phyloP scores from a whole-genome alignment of 1,139 yeast genomes.

The Blastobotrys indianensis region DNA sequence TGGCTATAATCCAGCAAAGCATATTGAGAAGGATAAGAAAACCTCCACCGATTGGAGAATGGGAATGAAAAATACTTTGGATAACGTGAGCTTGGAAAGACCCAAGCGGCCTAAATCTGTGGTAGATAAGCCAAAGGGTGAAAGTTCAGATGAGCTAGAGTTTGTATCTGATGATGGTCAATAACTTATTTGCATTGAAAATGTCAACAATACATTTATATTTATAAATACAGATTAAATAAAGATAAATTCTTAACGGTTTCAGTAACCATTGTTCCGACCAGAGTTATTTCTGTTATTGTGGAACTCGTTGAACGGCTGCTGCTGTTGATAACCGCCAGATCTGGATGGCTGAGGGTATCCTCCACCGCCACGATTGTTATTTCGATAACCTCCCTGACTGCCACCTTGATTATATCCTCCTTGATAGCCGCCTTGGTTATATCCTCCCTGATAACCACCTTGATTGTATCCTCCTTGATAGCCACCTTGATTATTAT shows the following conservation, averaged over 20 bases:
- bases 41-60: neutral
- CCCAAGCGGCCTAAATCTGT: neutral
- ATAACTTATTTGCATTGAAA: too few species aligned
- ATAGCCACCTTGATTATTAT: constrained; percentile 13
- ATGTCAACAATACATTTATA: neutral
- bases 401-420: constrained; percentile 14
- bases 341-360: constrained; percentile 1
- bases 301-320: neutral
- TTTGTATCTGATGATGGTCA: constrained; percentile 23
- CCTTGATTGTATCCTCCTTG: constrained; percentile 20
- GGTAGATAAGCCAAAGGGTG: constrained; percentile 11
- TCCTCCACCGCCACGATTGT: constrained; percentile 11
- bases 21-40: neutral
- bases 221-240: neutral
- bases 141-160: constrained; percentile 36
- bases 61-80: neutral
- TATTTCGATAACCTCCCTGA: constrained; percentile 10
- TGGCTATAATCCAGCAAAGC: constrained; percentile 33
- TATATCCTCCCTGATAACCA: constrained; percentile 18
- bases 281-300: neutral
- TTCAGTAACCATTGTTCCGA: neutral
- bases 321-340: neutral
- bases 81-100: constrained; percentile 1
- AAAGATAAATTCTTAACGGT: neutral
- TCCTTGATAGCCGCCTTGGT: constrained; percentile 13